phyloP scores from a whole-genome alignment of 1,284 basidiomycete genomes.

The Leccinum pachyderme region DNA sequence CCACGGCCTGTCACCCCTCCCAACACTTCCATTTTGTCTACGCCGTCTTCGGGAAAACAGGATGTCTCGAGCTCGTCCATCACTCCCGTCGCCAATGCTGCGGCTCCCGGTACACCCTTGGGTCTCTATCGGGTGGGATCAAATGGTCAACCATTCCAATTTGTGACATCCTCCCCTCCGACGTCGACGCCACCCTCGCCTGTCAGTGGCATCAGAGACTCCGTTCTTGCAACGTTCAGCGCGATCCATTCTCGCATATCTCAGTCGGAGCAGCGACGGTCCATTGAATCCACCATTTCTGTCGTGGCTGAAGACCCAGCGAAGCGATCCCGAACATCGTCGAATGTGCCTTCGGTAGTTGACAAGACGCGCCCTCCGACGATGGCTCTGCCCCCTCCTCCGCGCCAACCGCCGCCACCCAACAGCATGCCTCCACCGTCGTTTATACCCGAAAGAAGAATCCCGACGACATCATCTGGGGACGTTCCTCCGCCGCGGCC shows the following conservation, averaged over 20 bases:
- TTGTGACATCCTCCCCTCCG: constrained; percentile 47
- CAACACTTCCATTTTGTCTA: constrained; percentile 26
- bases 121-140: constrained; percentile 59
- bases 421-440: constrained; percentile 70
- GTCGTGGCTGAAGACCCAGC: constrained; percentile 43
- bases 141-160: constrained; percentile 70
- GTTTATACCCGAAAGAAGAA: constrained; percentile 68
- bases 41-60: constrained; percentile 29
- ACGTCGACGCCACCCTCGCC: constrained; percentile 37
- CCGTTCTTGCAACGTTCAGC: constrained; percentile 32
- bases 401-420: constrained; percentile 74
- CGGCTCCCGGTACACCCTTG: constrained; percentile 24
- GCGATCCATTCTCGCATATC: constrained; percentile 41
- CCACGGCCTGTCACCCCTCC: constrained; percentile 49
- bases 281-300: constrained; percentile 63
- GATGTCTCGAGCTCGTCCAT: constrained; percentile 31
- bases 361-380: constrained; percentile 82
- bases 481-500: constrained; percentile 76
- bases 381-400: constrained; percentile 84
- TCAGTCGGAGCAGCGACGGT: constrained; percentile 43
- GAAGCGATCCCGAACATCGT: constrained; percentile 57
- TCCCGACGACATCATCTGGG: constrained; percentile 49
- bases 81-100: constrained; percentile 25
- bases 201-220: constrained; percentile 43
- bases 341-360: constrained; percentile 45